These are phyloP conservation scores for Annulohypoxylon bovei DNA, from an alignment of 495 filamentous ascomycete genomes.

Conservation along the genomic window DNA sequence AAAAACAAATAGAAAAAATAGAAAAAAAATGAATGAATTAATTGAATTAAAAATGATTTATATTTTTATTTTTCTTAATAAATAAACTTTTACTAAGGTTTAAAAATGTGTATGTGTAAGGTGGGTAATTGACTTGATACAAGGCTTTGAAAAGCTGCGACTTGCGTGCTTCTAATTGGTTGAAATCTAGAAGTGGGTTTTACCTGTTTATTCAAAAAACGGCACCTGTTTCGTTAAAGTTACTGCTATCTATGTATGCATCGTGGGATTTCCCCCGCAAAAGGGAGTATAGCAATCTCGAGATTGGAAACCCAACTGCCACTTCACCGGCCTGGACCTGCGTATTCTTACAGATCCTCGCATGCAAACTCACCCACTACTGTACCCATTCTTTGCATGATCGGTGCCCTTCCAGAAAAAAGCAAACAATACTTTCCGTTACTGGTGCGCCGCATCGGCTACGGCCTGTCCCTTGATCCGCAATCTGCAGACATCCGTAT, in stretches of 20 bases:
- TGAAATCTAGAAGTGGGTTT: too few species aligned
- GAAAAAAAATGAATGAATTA: too few species aligned
- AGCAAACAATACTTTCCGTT: slow-evolving; percentile 43
- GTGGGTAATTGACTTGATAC: too few species aligned
- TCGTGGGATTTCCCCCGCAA: slow-evolving; percentile 41
- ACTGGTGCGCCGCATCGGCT: slow-evolving; percentile 48
- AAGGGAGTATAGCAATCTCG: slow-evolving; percentile 34
- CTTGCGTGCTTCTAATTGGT: too few species aligned
- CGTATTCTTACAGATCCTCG: slow-evolving; percentile 30
- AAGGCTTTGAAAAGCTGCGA: too few species aligned
- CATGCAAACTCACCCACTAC: slow-evolving; percentile 38
- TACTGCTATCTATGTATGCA: slow-evolving; percentile 26
- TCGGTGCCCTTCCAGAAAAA: slow-evolving; percentile 36
- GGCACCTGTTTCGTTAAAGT: too few species aligned
- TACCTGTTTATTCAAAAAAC: too few species aligned
- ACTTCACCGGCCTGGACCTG: slow-evolving; percentile 32
- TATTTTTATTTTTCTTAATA: too few species aligned
- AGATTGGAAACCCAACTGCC: slow-evolving; percentile 30
- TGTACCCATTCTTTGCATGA: slow-evolving; percentile 45
- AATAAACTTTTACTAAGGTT: too few species aligned
- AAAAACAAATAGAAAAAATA: too few species aligned
- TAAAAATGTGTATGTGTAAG: too few species aligned
- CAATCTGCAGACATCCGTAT: slow-evolving; percentile 46
- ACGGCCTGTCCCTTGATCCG: slow-evolving; percentile 47
- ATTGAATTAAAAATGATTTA: too few species aligned